Conservation (phyloP, 192 early-diverging fungal species). For the Jimgerdemannia flammicorona region DNA sequence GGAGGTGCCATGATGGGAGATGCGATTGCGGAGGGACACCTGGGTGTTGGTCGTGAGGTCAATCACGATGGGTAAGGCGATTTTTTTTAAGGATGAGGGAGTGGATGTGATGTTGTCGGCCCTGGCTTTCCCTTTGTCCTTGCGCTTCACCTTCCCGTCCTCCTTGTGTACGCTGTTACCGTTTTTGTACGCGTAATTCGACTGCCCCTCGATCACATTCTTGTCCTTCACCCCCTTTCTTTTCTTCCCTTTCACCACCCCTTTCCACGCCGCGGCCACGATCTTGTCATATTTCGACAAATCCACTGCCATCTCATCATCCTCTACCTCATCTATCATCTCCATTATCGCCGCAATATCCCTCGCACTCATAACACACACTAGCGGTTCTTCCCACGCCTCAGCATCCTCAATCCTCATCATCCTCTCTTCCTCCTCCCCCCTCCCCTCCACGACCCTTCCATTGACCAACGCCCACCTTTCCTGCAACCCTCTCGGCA, state of each 20-base stretch:
- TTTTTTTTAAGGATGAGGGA: neutral
- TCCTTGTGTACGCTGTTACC: neutral
- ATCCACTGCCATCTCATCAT: constrained; percentile 4
- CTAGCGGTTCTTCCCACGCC: neutral
- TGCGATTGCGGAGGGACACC: no score
- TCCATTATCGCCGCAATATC: neutral
- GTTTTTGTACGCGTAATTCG: neutral
- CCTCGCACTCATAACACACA: neutral
- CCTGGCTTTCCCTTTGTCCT: neutral
- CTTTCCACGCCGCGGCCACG: neutral
- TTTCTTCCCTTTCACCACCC: neutral
- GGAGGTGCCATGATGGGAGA: no score
- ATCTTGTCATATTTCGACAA: constrained; percentile 10
- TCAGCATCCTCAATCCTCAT: neutral
- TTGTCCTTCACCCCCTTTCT: constrained; percentile 11
- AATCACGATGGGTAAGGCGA: constrained; percentile 1
- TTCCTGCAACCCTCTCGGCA: constrained; percentile 12
- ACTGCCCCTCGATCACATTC: constrained; percentile 1
- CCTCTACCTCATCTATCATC: constrained; percentile 7
- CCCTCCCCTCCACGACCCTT: neutral
- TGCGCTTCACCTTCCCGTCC: neutral
- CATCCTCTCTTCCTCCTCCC: neutral
- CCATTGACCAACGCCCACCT: constrained; percentile 15
- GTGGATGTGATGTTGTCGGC: neutral
- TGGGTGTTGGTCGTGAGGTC: no score